Conservation (phyloP, 2,329 filamentous ascomycete species). For the Talaromyces verruculosus region DNA sequence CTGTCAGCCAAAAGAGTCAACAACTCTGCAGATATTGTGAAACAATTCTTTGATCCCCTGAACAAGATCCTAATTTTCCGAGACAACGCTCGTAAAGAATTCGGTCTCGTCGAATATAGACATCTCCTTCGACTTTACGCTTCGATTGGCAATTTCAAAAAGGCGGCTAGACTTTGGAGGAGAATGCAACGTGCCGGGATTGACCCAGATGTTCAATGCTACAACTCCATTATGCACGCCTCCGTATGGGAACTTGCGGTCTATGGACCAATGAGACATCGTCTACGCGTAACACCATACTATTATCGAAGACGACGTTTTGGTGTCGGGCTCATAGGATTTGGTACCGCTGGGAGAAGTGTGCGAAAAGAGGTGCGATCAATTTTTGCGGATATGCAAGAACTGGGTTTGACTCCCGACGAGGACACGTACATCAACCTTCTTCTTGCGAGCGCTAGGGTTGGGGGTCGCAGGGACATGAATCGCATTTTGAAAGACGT, state of each 20-base stretch:
- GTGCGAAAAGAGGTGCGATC: constrained; percentile 38
- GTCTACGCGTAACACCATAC: constrained; percentile 36
- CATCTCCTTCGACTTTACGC: constrained; percentile 55
- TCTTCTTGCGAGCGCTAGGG: constrained; percentile 54
- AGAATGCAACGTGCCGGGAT: constrained; percentile 42
- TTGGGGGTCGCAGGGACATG: constrained; percentile 52
- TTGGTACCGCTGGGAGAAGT: constrained; percentile 32
- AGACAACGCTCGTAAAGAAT: constrained; percentile 41
- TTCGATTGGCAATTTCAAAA: constrained; percentile 45
- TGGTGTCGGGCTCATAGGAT: constrained; percentile 32
- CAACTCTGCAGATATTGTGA: constrained; percentile 30
- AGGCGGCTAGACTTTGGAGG: constrained; percentile 51
- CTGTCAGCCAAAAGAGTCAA: constrained; percentile 45
- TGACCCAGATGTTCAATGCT: constrained; percentile 52
- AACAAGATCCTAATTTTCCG: constrained; percentile 32
- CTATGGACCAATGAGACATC: constrained; percentile 42
- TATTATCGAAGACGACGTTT: constrained; percentile 33
- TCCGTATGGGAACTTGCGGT: constrained; percentile 49
- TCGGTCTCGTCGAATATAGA: constrained; percentile 52
- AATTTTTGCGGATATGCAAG: constrained; percentile 52
- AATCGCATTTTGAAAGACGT: constrained; percentile 51
- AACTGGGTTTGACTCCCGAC: constrained; percentile 46
- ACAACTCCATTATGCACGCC: constrained; percentile 56
- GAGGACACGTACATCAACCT: constrained; percentile 56
- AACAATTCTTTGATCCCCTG: constrained; percentile 42